Evolutionary conservation across 139 green algal genomes (phyloP).

Genomic region (Astrephomene gubernaculifera): DNA sequence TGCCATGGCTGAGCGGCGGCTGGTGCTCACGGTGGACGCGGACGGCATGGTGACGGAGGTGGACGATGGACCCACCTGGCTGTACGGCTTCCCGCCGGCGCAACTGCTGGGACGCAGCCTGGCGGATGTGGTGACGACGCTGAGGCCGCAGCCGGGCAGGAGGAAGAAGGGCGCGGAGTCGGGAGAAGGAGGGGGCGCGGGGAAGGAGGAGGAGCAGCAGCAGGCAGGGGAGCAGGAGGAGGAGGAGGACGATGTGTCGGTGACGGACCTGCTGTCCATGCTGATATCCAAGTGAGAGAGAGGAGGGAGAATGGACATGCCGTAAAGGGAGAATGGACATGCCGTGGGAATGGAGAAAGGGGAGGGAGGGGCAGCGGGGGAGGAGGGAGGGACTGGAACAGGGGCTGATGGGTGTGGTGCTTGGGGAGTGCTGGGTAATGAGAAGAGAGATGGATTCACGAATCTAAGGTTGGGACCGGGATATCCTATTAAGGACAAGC

Average conservation of each 20-base stretch:
- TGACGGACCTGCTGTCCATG: slow-evolving; percentile 22
- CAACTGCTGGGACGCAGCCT: slow-evolving; percentile 26
- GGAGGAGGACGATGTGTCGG: not conserved
- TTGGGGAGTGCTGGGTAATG: too few species aligned
- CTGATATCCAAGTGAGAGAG: slow-evolving; percentile 23
- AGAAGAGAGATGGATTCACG: too few species aligned
- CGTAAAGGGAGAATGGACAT: not conserved
- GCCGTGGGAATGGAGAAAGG: not conserved
- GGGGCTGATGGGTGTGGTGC: not conserved
- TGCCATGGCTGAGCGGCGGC: slow-evolving; percentile 26
- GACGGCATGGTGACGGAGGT: slow-evolving; percentile 35
- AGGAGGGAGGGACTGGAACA: not conserved
- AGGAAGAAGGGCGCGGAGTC: not conserved
- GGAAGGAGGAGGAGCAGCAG: not conserved
- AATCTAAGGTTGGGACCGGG: too few species aligned
- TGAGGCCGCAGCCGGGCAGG: not conserved
- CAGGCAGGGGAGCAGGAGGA: not conserved
- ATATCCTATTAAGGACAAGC: too few species aligned
- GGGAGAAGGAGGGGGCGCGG: not conserved
- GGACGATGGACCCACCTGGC: slow-evolving; percentile 28
- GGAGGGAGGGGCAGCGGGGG: not conserved
- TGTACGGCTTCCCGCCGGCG: slow-evolving; percentile 24
- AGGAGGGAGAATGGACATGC: not conserved
- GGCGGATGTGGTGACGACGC: slow-evolving; percentile 21
- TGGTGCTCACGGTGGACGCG: slow-evolving; percentile 46